Percentiles rank a stretch among this genome's conserved stretches.
Evolutionary conservation across 352 stramenopile species (phyloP).

Genomic region (Peronospora belbahrii): DNA sequence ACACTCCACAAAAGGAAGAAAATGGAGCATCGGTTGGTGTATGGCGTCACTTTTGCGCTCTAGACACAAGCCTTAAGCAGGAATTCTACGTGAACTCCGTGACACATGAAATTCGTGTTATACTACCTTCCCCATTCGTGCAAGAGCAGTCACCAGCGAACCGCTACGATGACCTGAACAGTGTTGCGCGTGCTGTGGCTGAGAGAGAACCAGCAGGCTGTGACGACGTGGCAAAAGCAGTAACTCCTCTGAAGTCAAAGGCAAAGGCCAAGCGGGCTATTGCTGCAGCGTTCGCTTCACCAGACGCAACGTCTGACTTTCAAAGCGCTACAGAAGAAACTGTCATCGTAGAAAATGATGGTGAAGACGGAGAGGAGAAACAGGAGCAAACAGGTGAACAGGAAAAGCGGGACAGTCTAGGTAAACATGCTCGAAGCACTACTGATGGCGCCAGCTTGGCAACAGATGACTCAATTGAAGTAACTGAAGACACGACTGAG

Average conservation of each 20-base stretch:
- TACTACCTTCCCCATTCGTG: constrained; percentile 40
- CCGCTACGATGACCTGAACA: constrained; percentile 36
- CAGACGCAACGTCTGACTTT: constrained; percentile 31
- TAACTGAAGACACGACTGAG: constrained; percentile 12
- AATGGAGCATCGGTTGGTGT: constrained; percentile 25
- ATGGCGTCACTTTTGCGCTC: constrained; percentile 65
- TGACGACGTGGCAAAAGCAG: constrained; percentile 2
- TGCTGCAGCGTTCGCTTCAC: constrained; percentile 36
- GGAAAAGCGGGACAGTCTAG: constrained; percentile 15
- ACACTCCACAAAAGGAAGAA: constrained; percentile 12
- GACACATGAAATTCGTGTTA: constrained; percentile 63
- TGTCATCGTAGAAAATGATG: constrained; percentile 24
- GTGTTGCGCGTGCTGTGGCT: constrained; percentile 17
- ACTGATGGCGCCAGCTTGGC: constrained; percentile 21
- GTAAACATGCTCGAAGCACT: constrained; percentile 28
- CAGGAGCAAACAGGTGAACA: not conserved
- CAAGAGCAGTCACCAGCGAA: constrained; percentile 51
- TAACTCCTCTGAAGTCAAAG: constrained; percentile 18
- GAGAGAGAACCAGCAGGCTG: constrained; percentile 12
- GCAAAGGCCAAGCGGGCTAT: constrained; percentile 29
- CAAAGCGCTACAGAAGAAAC: constrained; percentile 31
- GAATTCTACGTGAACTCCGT: constrained; percentile 76
- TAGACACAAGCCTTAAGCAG: constrained; percentile 42
- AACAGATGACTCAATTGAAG: constrained; percentile 11
- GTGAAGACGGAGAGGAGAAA: constrained; percentile 15